Percentiles rank a stretch among this genome's conserved stretches.
phyloP scores from a whole-genome alignment of 1,284 basidiomycete species.

The Tremellales sp. region DNA sequence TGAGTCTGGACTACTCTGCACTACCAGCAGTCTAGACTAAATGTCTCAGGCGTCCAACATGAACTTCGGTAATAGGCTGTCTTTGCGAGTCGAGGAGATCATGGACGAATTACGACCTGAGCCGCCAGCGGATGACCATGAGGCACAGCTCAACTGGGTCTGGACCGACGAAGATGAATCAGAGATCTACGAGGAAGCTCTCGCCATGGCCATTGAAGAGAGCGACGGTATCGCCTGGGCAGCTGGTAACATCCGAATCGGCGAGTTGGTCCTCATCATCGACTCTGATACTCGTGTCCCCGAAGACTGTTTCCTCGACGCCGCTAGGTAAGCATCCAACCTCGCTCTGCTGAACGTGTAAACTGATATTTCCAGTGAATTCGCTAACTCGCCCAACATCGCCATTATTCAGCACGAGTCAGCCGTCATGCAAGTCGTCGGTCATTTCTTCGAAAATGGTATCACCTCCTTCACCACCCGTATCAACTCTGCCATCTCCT shows the following conservation, averaged over 20 bases:
- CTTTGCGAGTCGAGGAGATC: conserved; percentile 68
- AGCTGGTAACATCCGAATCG: conserved; percentile 42
- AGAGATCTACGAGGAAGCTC: conserved; percentile 34
- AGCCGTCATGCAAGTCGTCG: conserved; percentile 67
- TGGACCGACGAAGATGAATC: conserved; percentile 37
- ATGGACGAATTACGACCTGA: conserved; percentile 53
- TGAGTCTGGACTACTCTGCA: no score
- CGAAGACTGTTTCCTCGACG: conserved; percentile 78
- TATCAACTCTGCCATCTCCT: conserved; percentile 65
- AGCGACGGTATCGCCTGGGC: conserved; percentile 55
- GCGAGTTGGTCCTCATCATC: conserved; percentile 62
- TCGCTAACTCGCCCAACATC: conserved; percentile 56
- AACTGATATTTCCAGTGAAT: conserved; percentile 61
- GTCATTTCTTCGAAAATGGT: conserved; percentile 82
- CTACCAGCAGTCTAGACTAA: not conserved
- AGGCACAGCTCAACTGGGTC: not conserved
- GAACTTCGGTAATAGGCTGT: conserved; percentile 72
- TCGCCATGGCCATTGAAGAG: conserved; percentile 50
- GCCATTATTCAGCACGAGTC: conserved; percentile 61
- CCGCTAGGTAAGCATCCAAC: conserved; percentile 50
- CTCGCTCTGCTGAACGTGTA: conserved; percentile 46
- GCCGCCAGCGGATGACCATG: conserved; percentile 11
- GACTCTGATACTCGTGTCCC: conserved; percentile 83
- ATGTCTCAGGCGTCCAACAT: conserved; percentile 62
- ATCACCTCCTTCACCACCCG: conserved; percentile 76